These are phyloP conservation scores for Pholiota adiposa DNA, from an alignment of 1,284 basidiomycete genomes.

Conservation along the genomic window DNA sequence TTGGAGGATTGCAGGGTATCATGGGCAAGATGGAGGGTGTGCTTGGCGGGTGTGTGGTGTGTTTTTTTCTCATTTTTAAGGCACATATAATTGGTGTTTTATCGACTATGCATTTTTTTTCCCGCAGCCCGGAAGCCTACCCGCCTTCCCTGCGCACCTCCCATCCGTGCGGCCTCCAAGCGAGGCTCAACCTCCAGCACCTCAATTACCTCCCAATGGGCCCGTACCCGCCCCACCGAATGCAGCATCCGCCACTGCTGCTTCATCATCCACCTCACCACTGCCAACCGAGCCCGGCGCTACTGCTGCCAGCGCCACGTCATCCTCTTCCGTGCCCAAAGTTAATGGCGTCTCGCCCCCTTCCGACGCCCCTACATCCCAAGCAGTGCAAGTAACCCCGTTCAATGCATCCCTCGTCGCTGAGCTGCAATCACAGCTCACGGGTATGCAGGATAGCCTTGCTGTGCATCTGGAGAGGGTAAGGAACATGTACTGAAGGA, in stretches of 20 bases:
- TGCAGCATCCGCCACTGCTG: not conserved
- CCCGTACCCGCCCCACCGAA: conserved; percentile 1
- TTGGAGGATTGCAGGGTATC: conserved; percentile 79
- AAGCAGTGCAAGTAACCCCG: conserved; percentile 26
- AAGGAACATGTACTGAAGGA: conserved; percentile 80
- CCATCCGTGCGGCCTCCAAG: conserved; percentile 70
- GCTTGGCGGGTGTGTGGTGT: conserved; percentile 80
- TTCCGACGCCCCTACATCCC: conserved; percentile 38
- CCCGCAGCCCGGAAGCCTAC: conserved; percentile 62
- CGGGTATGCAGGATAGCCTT: conserved; percentile 84
- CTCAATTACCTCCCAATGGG: conserved; percentile 1
- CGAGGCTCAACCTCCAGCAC: conserved; percentile 26
- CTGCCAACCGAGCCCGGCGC: not conserved
- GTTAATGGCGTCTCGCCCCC: conserved; percentile 29
- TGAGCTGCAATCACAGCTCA: conserved; percentile 81
- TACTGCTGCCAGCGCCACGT: conserved; percentile 15
- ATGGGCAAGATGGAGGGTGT: conserved; percentile 95
- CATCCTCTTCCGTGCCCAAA: conserved; percentile 24
- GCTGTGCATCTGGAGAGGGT: conserved; percentile 87
- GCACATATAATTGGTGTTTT: no score
- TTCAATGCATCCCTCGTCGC: conserved; percentile 49
- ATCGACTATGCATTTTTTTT: not conserved
- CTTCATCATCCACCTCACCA: not conserved
- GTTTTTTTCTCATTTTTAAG: conserved; percentile 31
- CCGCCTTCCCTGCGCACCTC: conserved; percentile 61